Evolutionary conservation across 208 protist genomes (phyloP), one percentile per base, ranked within the genome.

Genomic region (Trypanosoma boissoni): DNA sequence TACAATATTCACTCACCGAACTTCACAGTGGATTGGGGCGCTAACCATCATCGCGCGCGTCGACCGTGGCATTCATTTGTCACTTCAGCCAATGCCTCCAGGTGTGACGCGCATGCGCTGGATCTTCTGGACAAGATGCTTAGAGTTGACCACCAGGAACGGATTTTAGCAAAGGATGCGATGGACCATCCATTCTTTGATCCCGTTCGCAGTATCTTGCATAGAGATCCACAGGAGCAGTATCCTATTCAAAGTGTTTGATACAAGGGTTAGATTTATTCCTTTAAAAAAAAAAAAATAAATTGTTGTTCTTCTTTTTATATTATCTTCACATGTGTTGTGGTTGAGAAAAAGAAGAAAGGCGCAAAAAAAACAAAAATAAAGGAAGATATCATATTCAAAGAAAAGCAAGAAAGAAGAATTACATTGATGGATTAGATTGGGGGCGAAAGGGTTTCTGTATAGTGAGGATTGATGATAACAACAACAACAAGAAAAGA

Each of bases 141-240:
- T 32, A 72, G 91, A 43, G 99, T 98, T 66, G 98, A 99, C 66
- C 97, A 98, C 58, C 78, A 96, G 61, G 80, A 99, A 50, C 87
- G 98, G 20, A 90, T 99, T 24, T 92, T 95, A 0, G 96, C 98
- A 2, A 65, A 87, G 36, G 98, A 99, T 74, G 98, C 98, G 14
- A 99, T 99, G 94, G 64, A 80, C 21, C 98, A 99, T 64, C 95
- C 98, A 7, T 99, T 98, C 63, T 99, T 99, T 69, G 92, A 81
- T 9, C 83, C 92, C 9, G 77, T 99, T 2, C 85, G 90, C 2
- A 51, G 76, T 4, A 74, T 53, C 2, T 63, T 94, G 18, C 67
- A 39, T 41, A 41, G 26, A 23, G 64, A 63, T 9, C 42, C 73
- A 20, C 71, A 91, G 64, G 67, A 90, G 58, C 83, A 88, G 62